Evolutionary conservation across 352 stramenopile species (phyloP).

Genomic region (Phytophthora vignae): DNA sequence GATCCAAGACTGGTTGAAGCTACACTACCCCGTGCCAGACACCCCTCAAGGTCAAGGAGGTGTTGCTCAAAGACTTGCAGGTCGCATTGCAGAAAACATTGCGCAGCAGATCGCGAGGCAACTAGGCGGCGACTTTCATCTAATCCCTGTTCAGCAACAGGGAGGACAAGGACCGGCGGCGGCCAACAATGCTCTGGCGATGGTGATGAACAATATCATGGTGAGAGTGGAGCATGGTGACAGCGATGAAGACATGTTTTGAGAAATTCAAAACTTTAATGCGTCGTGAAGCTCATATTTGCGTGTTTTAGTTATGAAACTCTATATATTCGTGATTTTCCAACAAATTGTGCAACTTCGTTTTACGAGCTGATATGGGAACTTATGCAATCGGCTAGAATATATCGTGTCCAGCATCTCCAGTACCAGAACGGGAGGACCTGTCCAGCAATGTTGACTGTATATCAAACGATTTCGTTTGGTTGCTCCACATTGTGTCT

Average conservation of each 20-base stretch:
- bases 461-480: too few species aligned
- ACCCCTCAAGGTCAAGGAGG: not conserved
- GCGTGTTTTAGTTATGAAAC: too few species aligned
- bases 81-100: not conserved
- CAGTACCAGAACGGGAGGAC: too few species aligned
- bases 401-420: too few species aligned
- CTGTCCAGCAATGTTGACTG: too few species aligned
- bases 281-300: too few species aligned
- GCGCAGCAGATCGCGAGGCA: not conserved
- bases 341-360: too few species aligned
- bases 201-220: conserved; percentile 2
- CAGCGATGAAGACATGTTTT: not conserved
- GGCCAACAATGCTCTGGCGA: not conserved
- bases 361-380: too few species aligned
- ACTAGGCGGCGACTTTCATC: not conserved
- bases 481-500: too few species aligned
- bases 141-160: not conserved
- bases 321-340: too few species aligned
- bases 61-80: not conserved
- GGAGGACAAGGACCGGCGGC: not conserved
- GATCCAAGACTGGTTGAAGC: not conserved
- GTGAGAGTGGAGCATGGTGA: not conserved
- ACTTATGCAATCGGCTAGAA: too few species aligned
- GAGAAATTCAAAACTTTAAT: not conserved
- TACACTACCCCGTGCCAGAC: conserved; percentile 1